Evolutionary conservation across 2,329 filamentous ascomycete genomes (phyloP).

Genomic region (Calonectria pseudoreteaudii): DNA sequence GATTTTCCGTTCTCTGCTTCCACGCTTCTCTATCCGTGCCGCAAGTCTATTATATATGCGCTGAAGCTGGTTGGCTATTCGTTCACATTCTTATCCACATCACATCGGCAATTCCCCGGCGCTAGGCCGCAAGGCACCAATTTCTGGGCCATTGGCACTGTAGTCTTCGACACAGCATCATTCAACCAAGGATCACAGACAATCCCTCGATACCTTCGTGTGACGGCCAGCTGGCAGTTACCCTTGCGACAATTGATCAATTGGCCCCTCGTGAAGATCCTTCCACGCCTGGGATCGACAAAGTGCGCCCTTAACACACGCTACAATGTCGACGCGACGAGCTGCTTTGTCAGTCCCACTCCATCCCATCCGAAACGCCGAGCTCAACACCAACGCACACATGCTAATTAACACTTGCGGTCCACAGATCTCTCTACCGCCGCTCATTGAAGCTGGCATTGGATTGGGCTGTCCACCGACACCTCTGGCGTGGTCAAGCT

Average conservation of each 20-base stretch:
- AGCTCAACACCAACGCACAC: constrained; percentile 15
- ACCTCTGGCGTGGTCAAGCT: constrained; percentile 95
- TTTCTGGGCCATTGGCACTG: constrained; percentile 26
- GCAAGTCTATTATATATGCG: not conserved
- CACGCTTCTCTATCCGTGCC: not conserved
- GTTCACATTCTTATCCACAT: not conserved
- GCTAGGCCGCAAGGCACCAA: constrained; percentile 39
- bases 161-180: constrained; percentile 31
- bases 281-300: constrained; percentile 28
- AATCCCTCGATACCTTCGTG: constrained; percentile 23
- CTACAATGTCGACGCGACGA: constrained; percentile 53
- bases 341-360: constrained; percentile 60
- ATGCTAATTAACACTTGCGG: constrained; percentile 36
- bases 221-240: constrained; percentile 31
- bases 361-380: constrained; percentile 24
- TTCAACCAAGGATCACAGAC: constrained; percentile 25
- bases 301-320: constrained; percentile 20
- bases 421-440: constrained; percentile 81
- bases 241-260: constrained; percentile 31
- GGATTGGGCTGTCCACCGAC: constrained; percentile 94
- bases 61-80: not conserved
- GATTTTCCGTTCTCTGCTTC: not conserved
- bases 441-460: constrained; percentile 92
- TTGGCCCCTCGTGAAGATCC: constrained; percentile 33
- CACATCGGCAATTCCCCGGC: constrained; percentile 35